Evolutionary conservation across 257 asterid species (phyloP), one percentile per base, ranked within the genome.

Genomic region (Solanum neorickii): DNA sequence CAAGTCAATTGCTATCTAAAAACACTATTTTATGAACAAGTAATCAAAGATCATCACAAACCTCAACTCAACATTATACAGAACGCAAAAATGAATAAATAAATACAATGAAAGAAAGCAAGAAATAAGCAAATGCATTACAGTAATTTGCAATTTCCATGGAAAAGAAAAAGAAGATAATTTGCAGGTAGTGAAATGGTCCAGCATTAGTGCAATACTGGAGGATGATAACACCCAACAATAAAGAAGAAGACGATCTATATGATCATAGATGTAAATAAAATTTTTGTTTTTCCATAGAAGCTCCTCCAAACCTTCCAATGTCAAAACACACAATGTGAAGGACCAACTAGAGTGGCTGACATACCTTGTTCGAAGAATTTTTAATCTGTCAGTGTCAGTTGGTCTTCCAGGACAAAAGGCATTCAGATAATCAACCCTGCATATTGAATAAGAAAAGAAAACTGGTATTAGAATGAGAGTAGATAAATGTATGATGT

Each of bases 361-460:
- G 83, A 47, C 69, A n/a, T 92, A 95, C 99, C 98, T 95, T 88
- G 62, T 91, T 78, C 92, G 82, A 88, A 93, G 94, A 87, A 87
- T 91, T 76, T 62, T 87, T 85, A 94, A 89, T 77, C 83, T 89
- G 89, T 29, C 65, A 86, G 88, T 77, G 39, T 88, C 93, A 69
- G 69, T 87, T 72, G 92, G 88, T 85, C 93, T 60, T 88, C 93
- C 89, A 83, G 96, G 97, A 90, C 97, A 95, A 87, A 95, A 72
- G 87, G 92, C 89, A 85, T 89, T 88, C 93, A 97, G 87, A 93
- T 95, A 97, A 73, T 95, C 97, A 78, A 62, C 31, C 97, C 99
- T 97, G 65, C 6, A 1, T 47, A 80, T 87, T 87, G 87, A 90
- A 80, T 87, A 85, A 85, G 47, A 87, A 87, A 25, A 29, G 83